Conservation (phyloP, 2,329 filamentous ascomycete species). For the Cordyceps javanica region DNA sequence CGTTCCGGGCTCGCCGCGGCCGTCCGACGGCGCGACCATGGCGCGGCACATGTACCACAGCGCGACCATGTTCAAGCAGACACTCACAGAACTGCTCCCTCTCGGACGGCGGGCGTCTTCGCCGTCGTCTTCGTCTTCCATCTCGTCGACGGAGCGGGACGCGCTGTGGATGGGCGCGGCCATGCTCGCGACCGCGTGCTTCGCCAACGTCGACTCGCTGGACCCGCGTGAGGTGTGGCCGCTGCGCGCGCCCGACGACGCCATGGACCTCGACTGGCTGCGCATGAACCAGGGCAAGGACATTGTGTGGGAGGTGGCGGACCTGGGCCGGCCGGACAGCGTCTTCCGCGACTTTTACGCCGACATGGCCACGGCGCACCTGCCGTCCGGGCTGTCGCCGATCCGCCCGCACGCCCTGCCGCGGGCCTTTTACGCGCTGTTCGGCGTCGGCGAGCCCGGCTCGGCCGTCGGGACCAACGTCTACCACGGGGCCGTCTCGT, state of each 20-base stretch:
- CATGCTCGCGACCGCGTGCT: slow-evolving; percentile 34
- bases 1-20: neutral
- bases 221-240: slow-evolving; percentile 47
- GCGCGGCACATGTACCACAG: slow-evolving; percentile 28
- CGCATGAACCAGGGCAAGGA: slow-evolving; percentile 47
- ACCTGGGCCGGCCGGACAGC: slow-evolving; percentile 40
- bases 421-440: slow-evolving; percentile 21
- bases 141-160: slow-evolving; percentile 31
- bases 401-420: slow-evolving; percentile 21
- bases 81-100: slow-evolving; percentile 26
- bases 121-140: no score
- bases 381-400: neutral
- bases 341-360: slow-evolving; percentile 30
- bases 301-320: slow-evolving; percentile 40
- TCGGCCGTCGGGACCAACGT: slow-evolving; percentile 17
- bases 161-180: slow-evolving; percentile 37
- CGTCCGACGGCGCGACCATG: slow-evolving; percentile 1
- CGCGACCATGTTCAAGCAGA: slow-evolving; percentile 35
- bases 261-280: slow-evolving; percentile 47
- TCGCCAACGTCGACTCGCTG: slow-evolving; percentile 35
- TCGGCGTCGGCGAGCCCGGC: slow-evolving; percentile 17
- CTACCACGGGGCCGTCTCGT: slow-evolving; percentile 22
- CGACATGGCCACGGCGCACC: neutral
- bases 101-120: slow-evolving; percentile 16
- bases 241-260: slow-evolving; percentile 29